Conservation (phyloP, 331 rosid species). For the Acacia concinna region DNA sequence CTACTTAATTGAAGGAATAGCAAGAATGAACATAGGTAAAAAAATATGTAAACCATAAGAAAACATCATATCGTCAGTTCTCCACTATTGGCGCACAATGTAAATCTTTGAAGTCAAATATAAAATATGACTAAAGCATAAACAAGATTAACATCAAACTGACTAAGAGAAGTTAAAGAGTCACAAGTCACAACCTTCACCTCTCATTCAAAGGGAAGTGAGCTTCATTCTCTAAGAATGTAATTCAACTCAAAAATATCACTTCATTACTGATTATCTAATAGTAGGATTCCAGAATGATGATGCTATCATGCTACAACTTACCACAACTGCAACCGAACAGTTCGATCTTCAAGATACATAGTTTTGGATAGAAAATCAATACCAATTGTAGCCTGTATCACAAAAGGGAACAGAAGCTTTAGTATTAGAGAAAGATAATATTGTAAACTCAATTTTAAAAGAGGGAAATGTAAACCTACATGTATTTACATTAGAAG, state of each 20-base stretch:
- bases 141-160: slow-evolving; percentile 30
- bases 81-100: background rate
- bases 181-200: slow-evolving; percentile 4
- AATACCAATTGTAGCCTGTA: slow-evolving; percentile 86
- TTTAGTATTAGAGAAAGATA: slow-evolving; percentile 2
- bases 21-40: background rate
- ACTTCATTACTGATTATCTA: background rate
- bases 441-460: background rate
- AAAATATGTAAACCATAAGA: slow-evolving; percentile 2
- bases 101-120: slow-evolving; percentile 15
- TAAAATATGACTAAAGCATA: slow-evolving; percentile 14
- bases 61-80: slow-evolving; percentile 23
- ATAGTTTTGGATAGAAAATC: slow-evolving; percentile 91
- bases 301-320: slow-evolving; percentile 35
- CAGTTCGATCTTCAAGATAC: slow-evolving; percentile 93
- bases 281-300: slow-evolving; percentile 12
- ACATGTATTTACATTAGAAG: slow-evolving; percentile 1
- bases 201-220: background rate
- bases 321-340: slow-evolving; percentile 85
- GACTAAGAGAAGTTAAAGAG: background rate
- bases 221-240: background rate
- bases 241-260: slow-evolving; percentile 11
- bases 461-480: slow-evolving; percentile 8
- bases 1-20: background rate
- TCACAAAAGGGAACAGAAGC: slow-evolving; percentile 24